Percentiles rank a stretch among this genome's conserved stretches.
Conservation (phyloP, 192 early-diverging fungal genomes). For the Coemansia sp. region DNA sequence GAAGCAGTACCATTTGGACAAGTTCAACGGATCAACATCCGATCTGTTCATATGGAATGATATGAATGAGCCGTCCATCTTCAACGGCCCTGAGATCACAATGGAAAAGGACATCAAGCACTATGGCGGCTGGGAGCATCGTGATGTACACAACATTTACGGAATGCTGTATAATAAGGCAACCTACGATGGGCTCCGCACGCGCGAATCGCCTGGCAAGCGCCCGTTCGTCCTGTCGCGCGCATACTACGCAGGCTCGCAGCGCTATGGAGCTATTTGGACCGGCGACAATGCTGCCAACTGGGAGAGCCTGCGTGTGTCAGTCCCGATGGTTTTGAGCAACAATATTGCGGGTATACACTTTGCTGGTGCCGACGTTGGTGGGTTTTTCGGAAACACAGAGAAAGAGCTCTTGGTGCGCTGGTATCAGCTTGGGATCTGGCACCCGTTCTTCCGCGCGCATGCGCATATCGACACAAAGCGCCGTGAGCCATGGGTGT, state of each 20-base stretch:
- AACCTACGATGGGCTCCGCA: constrained; percentile 76
- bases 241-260: constrained; percentile 95
- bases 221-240: constrained; percentile 95
- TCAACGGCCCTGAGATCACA: constrained; percentile 96
- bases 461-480: constrained; percentile 98
- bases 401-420: constrained; percentile 82
- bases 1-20: constrained; percentile 69
- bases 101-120: constrained; percentile 94
- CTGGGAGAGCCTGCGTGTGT: constrained; percentile 83
- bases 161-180: constrained; percentile 85
- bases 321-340: constrained; percentile 87
- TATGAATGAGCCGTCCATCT: constrained; percentile 99
- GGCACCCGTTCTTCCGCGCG: constrained; percentile 96
- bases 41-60: constrained; percentile 96
- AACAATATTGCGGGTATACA: constrained; percentile 85
- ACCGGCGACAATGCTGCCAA: constrained; percentile 94
- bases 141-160: constrained; percentile 93
- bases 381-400: constrained; percentile 97
- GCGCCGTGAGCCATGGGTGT: constrained; percentile 94
- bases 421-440: constrained; percentile 97
- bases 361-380: constrained; percentile 94
- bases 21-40: constrained; percentile 82
- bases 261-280: constrained; percentile 96
- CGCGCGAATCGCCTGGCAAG: constrained; percentile 56
- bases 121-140: constrained; percentile 85